Conservation (phyloP, 257 asterid genomes). For the Knoxia roxburghii region DNA sequence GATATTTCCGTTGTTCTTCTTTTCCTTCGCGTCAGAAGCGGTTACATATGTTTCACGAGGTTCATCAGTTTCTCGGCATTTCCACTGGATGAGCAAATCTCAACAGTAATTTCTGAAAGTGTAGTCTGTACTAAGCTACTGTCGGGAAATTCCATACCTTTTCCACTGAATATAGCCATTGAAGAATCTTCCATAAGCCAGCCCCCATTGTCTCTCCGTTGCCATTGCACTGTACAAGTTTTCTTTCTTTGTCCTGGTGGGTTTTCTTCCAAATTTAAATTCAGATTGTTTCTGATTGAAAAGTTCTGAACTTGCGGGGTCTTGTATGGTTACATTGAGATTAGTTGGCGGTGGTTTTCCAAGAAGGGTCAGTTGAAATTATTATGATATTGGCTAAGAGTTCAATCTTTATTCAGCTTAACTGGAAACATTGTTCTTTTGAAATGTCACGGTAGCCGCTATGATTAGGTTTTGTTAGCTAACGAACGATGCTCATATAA, state of each 20-base stretch:
- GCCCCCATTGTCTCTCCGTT: background rate
- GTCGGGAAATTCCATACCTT: background rate
- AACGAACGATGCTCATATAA: background rate
- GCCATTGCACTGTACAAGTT: background rate
- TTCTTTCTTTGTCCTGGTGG: background rate
- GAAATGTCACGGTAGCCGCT: background rate
- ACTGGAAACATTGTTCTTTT: background rate
- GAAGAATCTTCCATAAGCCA: too few species aligned
- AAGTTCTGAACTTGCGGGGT: conserved; percentile 7
- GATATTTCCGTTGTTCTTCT: conserved; percentile 7
- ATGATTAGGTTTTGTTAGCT: background rate
- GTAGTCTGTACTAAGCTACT: background rate
- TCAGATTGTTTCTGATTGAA: background rate
- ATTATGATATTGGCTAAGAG: too few species aligned
- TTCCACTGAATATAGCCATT: background rate
- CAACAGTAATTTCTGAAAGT: background rate
- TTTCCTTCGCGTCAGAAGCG: conserved; percentile 7
- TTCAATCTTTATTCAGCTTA: background rate
- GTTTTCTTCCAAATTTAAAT: background rate
- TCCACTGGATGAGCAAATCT: background rate
- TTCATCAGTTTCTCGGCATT: background rate
- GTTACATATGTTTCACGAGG: background rate
- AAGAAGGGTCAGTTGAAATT: too few species aligned
- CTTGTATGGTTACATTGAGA: background rate
- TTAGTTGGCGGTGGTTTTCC: background rate